Conservation (phyloP, 345 rosid species). For the Murraya paniculata region DNA sequence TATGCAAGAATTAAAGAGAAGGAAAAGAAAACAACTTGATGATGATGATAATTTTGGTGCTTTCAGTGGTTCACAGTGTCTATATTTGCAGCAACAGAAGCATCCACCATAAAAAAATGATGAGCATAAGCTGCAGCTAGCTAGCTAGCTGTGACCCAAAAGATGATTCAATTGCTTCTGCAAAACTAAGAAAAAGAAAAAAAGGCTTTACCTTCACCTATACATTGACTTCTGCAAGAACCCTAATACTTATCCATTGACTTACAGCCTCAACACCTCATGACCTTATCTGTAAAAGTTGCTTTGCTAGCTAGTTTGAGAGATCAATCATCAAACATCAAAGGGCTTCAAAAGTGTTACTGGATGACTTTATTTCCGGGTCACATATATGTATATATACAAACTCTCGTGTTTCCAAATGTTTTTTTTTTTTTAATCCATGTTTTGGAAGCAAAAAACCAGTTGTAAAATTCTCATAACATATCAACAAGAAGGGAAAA, state of each 20-base stretch:
- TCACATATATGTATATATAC: neutral
- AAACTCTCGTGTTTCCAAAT: neutral
- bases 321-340: slow-evolving; percentile 4
- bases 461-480: slow-evolving; percentile 23
- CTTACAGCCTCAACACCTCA: slow-evolving; percentile 29
- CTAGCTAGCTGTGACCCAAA: neutral
- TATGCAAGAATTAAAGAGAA: slow-evolving; percentile 10
- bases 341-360: neutral
- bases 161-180: slow-evolving; percentile 8
- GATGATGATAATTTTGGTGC: neutral
- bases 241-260: neutral
- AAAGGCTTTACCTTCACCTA: slow-evolving; percentile 7
- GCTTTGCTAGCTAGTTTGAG: neutral
- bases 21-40: neutral
- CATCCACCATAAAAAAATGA: slow-evolving; percentile 14
- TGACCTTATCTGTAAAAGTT: slow-evolving; percentile 2
- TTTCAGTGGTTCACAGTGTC: too few species aligned
- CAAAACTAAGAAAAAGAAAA: neutral
- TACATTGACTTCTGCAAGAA: neutral
- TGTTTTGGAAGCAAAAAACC: slow-evolving; percentile 12
- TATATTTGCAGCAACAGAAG: slow-evolving; percentile 22
- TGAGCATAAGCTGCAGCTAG: neutral
- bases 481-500: slow-evolving; percentile 19
- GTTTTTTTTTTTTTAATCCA: neutral
- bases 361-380: neutral